These are phyloP conservation scores for Peribolospora kevripleyi DNA, from an alignment of 768 basidiomycete species.

Conservation along the genomic window DNA sequence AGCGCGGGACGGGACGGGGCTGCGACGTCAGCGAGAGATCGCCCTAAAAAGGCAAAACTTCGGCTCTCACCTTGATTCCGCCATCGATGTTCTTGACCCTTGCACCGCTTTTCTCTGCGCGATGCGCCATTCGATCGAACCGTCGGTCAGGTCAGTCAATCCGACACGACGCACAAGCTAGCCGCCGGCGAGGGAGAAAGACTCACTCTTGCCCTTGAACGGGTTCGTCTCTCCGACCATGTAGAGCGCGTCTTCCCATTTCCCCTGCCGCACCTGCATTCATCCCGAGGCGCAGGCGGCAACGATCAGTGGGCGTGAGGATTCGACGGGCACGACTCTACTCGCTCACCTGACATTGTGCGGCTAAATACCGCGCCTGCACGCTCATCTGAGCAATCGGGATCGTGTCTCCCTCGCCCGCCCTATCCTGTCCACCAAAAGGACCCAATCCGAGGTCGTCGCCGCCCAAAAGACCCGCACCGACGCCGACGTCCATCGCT, in stretches of 20 bases:
- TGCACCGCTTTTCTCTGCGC: constrained; percentile 36
- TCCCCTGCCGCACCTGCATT: constrained; percentile 53
- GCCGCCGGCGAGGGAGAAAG: neutral
- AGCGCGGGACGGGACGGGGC: neutral
- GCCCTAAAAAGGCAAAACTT: neutral
- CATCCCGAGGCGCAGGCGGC: constrained; percentile 6
- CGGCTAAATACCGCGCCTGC: constrained; percentile 85
- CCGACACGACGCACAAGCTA: neutral
- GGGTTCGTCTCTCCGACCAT: constrained; percentile 84
- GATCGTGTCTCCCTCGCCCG: constrained; percentile 38
- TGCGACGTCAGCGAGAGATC: neutral
- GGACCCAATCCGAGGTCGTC: too few species aligned
- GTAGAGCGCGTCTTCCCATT: constrained; percentile 74
- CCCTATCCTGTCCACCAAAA: neutral
- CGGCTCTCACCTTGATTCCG: constrained; percentile 56
- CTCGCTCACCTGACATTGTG: constrained; percentile 56
- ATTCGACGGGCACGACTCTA: constrained; percentile 7
- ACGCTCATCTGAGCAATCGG: constrained; percentile 81
- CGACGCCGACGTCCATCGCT: too few species aligned
- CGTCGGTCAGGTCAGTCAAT: neutral
- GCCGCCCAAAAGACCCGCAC: too few species aligned
- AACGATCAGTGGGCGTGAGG: neutral
- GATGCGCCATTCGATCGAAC: neutral
- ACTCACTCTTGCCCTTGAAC: constrained; percentile 42
- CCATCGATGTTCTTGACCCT: constrained; percentile 58